phyloP scores from a whole-genome alignment of 192 early-diverging fungal genomes.

The Coemansia sp. region DNA sequence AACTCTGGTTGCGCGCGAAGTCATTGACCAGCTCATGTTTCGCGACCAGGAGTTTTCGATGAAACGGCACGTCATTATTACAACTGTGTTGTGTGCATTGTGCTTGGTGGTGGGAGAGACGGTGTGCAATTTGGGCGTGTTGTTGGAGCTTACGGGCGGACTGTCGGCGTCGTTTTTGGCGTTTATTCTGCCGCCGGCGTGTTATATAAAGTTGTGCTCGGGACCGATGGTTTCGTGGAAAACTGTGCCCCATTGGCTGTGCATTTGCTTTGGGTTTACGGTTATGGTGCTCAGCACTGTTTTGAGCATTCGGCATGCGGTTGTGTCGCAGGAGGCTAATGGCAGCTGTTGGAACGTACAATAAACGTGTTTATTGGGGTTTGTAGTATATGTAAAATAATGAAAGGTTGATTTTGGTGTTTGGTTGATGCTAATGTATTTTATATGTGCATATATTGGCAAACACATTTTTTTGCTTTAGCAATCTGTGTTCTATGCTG shows the following conservation, averaged over 20 bases:
- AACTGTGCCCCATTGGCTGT: constrained; percentile 67
- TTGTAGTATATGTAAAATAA: not conserved
- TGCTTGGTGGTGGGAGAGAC: constrained; percentile 70
- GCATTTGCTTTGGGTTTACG: constrained; percentile 68
- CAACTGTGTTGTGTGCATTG: constrained; percentile 61
- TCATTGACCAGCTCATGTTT: constrained; percentile 59
- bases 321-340: constrained; percentile 1
- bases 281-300: constrained; percentile 6
- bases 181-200: constrained; percentile 82
- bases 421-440: no score
- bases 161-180: constrained; percentile 86
- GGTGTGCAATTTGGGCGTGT: constrained; percentile 79
- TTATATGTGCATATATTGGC: no score
- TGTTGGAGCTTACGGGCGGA: constrained; percentile 85
- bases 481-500: no score
- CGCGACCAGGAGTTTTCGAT: constrained; percentile 58
- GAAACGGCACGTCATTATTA: constrained; percentile 66
- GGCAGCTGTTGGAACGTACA: constrained; percentile 4
- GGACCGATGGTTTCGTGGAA: constrained; percentile 58
- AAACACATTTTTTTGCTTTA: no score
- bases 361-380: not conserved
- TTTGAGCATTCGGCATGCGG: constrained; percentile 4
- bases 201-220: constrained; percentile 71
- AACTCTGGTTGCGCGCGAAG: constrained; percentile 85
- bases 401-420: no score